Base-by-base conservation (phyloP, 768 basidiomycete species). In the Serpula lacrymans region DNA sequence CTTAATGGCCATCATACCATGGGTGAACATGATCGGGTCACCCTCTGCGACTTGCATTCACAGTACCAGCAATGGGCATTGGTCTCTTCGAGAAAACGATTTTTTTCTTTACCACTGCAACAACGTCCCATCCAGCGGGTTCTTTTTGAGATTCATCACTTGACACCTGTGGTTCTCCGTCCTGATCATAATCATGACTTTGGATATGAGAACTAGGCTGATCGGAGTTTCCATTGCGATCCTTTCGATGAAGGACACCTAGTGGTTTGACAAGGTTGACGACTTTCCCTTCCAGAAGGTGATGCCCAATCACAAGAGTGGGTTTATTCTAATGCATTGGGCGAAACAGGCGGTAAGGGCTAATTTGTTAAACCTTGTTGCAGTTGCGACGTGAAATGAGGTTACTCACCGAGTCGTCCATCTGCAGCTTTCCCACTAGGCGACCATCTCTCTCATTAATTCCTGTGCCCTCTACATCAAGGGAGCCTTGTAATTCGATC, bases 271-370 rank as follows among this genome's bases (percentile, higher is more conserved):
- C 65, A 6, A 97, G 71, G 32, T 63, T 70, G 24, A 78, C 72
- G 45, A 95, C 70, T 57, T 86, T 88, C 39, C 93, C 93, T 55
- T 97, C 94, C 4, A 97, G 78, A 22, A 93, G 70, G 53, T 96
- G 91, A 62, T 94, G 83, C 10, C 93, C 93, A 44, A 97, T 86
- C 39, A 72, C 61, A 5, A 97, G 71, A 2, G 81, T 90, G 3
- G 88, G 81, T 50, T 83, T 88, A 47, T 77, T 82, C 88, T 90
- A 48, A 41, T 16, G 21, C 16, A 20, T 13, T 6, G 29, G 37
- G 18, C 30, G 25, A 20, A 18, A 34, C 26, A 11, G 33, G 34
- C 42, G 39, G 28, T 8, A 33, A 18, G 26, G 32, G 33, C 18
- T 37, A 25, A 32, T 37, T 34, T 40, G 34, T 43, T 39, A 47